A percentile compares a stretch with the other conserved stretches of the same genome.
phyloP scores from a whole-genome alignment of 139 green algal genomes.

The Auxenochlorella protothecoides region DNA sequence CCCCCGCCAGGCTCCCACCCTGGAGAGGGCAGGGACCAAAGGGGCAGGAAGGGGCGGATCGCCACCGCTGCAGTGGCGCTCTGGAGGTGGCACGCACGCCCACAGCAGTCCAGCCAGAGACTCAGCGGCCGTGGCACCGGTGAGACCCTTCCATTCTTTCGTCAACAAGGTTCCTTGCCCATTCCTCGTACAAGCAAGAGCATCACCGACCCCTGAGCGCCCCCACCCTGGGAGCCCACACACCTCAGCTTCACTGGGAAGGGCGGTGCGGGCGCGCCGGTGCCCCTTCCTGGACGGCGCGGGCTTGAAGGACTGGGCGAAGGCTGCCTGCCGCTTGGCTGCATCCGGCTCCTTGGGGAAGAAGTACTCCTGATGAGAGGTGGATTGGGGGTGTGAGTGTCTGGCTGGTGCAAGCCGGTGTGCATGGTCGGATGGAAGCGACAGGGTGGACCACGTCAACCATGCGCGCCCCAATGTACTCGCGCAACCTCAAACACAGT shows the following conservation, averaged over 20 bases:
- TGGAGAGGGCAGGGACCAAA: no score
- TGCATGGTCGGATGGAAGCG: not conserved
- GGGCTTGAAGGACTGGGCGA: slow-evolving; percentile 13
- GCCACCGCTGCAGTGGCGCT: no score
- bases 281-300: slow-evolving; percentile 1
- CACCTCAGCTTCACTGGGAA: not conserved
- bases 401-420: not conserved
- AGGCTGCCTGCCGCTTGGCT: slow-evolving; percentile 23
- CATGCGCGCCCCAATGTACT: no score
- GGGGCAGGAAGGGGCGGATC: no score
- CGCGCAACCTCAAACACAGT: not conserved
- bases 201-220: no score
- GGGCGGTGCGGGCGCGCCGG: slow-evolving; percentile 2
- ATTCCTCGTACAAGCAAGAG: no score
- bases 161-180: no score
- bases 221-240: not conserved
- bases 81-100: no score
- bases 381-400: not conserved
- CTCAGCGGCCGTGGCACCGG: no score
- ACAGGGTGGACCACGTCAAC: not conserved
- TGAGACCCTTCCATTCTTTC: no score
- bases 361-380: slow-evolving; percentile 39
- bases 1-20: no score
- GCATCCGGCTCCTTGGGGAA: slow-evolving; percentile 36
- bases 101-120: no score